Base-by-base conservation (phyloP, 192 early-diverging fungal genomes). In the Mortierella antarctica region DNA sequence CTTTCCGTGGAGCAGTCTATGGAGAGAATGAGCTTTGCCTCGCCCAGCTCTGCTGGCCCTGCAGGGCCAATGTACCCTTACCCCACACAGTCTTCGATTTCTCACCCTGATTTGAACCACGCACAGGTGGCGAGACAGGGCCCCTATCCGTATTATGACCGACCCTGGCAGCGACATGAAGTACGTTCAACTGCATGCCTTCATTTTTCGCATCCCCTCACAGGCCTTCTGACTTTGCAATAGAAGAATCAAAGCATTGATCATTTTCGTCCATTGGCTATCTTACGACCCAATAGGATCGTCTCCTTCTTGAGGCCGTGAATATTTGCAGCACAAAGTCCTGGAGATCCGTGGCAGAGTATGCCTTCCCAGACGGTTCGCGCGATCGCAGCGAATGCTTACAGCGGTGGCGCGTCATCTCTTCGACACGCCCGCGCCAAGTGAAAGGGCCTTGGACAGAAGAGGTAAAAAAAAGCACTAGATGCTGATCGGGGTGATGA, bases 391-490 rank as follows among this genome's bases (percentile, higher is more conserved):
- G 62, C 39, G 76, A 71, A 18, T 80, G 69, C 48, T 61, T 71
- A 52, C 69, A 80, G 51, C 69, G 76, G 5, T 80, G 76, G 76
- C 44, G 76, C 44, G 51, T 58, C 10, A 45, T 80, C 6, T 72
- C 76, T 4, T 59, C 69, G 11, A 55, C 45, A 7, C 52, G 53
- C 8, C 70, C 64, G 6, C 69, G 70, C 11, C 76, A 80, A 46
- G 76, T 80, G 41, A 80, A 80, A 63, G 76, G 76, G 7, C 76
- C 76, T 14, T 80, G 76, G 76, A 80, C 76, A 6, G 76, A 80
- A 23, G 76, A 80, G 59, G 76, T 80, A 79, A 31, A 31, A 31
- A 31, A 15, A 6, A 3, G 39, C 7, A 31, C 31, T 3, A 31
- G 31, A 3, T 31, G 1, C 31, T 31, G 31, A 1, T 31, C 3